Conservation (phyloP, 139 green algal species). For the Chlamydomonas applanata region DNA sequence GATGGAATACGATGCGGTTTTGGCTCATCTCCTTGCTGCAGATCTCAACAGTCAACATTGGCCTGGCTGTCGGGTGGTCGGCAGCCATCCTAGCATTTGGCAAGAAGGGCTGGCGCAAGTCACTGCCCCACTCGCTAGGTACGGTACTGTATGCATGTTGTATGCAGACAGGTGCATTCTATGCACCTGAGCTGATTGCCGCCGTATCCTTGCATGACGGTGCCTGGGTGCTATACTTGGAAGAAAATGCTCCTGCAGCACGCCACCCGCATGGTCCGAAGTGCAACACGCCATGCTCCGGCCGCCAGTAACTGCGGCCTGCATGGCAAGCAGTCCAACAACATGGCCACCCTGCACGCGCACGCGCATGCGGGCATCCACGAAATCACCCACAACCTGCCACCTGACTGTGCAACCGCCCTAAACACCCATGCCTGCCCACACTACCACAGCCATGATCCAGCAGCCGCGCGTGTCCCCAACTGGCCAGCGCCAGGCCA, state of each 20-base stretch:
- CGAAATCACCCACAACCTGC: too few species aligned
- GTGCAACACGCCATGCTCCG: too few species aligned
- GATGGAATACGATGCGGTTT: too few species aligned
- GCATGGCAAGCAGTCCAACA: too few species aligned
- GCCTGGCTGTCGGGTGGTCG: conserved; percentile 86
- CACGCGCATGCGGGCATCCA: neutral
- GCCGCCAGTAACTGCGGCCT: too few species aligned
- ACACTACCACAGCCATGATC: conserved; percentile 83
- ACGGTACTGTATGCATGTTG: neutral
- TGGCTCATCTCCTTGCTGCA: conserved; percentile 14
- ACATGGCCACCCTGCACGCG: neutral
- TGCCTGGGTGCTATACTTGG: too few species aligned
- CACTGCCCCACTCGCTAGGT: conserved; percentile 84
- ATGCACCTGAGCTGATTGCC: conserved; percentile 66
- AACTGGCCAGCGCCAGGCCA: conserved; percentile 89
- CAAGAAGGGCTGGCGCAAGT: conserved; percentile 87
- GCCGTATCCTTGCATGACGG: neutral
- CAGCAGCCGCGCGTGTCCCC: conserved; percentile 94
- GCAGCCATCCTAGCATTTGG: conserved; percentile 89
- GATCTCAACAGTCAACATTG: conserved; percentile 83
- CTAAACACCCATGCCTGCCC: neutral
- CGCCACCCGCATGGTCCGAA: too few species aligned
- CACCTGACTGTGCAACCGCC: neutral
- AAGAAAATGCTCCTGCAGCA: too few species aligned
- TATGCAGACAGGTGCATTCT: conserved; percentile 58